phyloP scores from a whole-genome alignment of 2,329 filamentous ascomycete genomes.

The Sporothrix humicola region DNA sequence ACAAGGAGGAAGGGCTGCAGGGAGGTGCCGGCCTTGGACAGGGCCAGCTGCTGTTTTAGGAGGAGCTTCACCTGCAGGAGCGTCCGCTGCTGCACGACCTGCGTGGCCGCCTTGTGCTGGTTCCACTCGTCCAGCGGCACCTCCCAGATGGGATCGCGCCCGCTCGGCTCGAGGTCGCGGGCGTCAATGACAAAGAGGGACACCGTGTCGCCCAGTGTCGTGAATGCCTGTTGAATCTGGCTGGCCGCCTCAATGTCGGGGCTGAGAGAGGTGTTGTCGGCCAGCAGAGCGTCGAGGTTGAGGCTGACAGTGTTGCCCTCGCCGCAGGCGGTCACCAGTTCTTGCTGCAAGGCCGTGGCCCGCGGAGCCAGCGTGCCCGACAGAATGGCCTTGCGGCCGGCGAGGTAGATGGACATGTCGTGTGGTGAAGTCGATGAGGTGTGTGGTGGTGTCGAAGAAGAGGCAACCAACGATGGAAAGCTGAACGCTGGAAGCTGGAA shows the following conservation, averaged over 20 bases:
- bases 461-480: background rate
- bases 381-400: background rate
- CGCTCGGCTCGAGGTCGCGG: constrained; percentile 18
- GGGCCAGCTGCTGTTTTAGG: background rate
- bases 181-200: constrained; percentile 17
- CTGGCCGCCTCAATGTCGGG: background rate
- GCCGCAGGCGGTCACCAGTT: constrained; percentile 1
- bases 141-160: constrained; percentile 18
- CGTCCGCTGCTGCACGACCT: constrained; percentile 4
- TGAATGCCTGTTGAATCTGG: background rate
- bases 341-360: background rate
- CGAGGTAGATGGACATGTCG: constrained; percentile 1
- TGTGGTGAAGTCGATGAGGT: too few species aligned
- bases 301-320: constrained; percentile 1
- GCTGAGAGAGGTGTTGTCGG: background rate
- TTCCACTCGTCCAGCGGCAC: constrained; percentile 22
- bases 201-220: background rate
- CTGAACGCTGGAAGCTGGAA: background rate
- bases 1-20: background rate
- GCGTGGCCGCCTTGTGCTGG: constrained; percentile 8
- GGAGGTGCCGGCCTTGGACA: background rate
- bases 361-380: background rate
- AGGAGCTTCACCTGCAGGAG: constrained; percentile 10
- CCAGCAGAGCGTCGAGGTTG: constrained; percentile 5
- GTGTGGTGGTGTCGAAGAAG: too few species aligned